Percentiles rank a stretch among this genome's conserved stretches.
These are phyloP conservation scores for Aspergillus sp. DNA, from an alignment of 2,329 filamentous ascomycete genomes.

Conservation along the genomic window DNA sequence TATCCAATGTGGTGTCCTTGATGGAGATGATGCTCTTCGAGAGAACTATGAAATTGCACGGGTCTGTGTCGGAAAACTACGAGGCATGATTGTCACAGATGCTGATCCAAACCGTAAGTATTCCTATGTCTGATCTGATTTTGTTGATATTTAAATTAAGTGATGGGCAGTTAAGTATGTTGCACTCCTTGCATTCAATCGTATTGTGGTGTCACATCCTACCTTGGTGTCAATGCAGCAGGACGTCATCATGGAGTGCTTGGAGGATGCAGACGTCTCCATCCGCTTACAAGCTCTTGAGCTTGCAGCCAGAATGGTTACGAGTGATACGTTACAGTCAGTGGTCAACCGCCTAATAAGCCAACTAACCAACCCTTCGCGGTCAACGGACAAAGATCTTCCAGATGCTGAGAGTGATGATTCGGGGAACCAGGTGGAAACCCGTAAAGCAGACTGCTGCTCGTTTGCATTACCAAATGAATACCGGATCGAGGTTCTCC, in stretches of 20 bases:
- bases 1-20: constrained; percentile 91
- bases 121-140: not conserved
- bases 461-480: constrained; percentile 62
- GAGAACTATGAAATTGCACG: constrained; percentile 89
- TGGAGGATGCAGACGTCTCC: constrained; percentile 92
- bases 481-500: constrained; percentile 78
- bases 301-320: constrained; percentile 90
- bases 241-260: constrained; percentile 92
- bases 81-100: constrained; percentile 90
- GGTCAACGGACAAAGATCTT: constrained; percentile 39
- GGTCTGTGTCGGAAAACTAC: constrained; percentile 85
- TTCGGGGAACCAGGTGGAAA: not conserved
- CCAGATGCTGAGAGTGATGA: constrained; percentile 30
- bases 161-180: constrained; percentile 80
- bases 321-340: constrained; percentile 72
- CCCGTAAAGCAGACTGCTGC: not conserved
- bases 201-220: constrained; percentile 84
- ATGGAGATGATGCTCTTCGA: constrained; percentile 70
- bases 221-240: constrained; percentile 86
- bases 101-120: constrained; percentile 84
- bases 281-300: constrained; percentile 91
- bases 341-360: constrained; percentile 84
- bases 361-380: constrained; percentile 67
- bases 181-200: constrained; percentile 88
- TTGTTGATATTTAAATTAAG: constrained; percentile 3